A percentile compares a stretch with the other conserved stretches of the same genome.
Conservation (phyloP, 2,329 filamentous ascomycete species). For the Thielaviopsis punctulata region DNA sequence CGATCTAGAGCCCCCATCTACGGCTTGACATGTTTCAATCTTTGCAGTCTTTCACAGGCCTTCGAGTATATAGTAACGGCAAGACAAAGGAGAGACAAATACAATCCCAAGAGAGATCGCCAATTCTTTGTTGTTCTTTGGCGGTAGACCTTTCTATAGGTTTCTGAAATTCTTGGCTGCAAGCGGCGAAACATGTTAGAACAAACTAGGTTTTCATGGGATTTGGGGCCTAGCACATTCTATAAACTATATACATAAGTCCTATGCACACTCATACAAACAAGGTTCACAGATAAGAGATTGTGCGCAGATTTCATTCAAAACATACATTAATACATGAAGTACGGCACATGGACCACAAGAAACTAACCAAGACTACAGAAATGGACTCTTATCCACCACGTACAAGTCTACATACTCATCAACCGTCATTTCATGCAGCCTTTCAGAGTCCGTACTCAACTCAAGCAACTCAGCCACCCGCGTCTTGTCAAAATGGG, state of each 20-base stretch:
- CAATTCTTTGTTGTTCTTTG: not conserved
- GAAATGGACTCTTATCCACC: conserved; percentile 31
- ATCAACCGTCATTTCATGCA: conserved; percentile 73
- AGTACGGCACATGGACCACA: not conserved
- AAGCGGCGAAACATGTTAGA: not conserved
- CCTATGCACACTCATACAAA: too few relatives aligned
- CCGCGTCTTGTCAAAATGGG: conserved; percentile 60
- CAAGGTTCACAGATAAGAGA: not conserved
- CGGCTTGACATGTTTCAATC: too few relatives aligned
- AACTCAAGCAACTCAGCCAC: conserved; percentile 70
- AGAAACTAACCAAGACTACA: not conserved
- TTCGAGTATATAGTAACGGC: too few relatives aligned
- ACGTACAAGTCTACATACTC: conserved; percentile 80
- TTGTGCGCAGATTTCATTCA: not conserved
- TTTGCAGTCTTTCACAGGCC: too few relatives aligned
- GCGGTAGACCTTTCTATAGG: not conserved
- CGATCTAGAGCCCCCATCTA: too few relatives aligned
- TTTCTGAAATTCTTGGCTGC: not conserved
- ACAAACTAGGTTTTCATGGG: not conserved
- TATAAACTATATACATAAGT: not conserved
- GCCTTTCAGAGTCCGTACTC: conserved; percentile 53
- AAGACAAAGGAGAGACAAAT: too few relatives aligned
- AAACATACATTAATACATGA: not conserved
- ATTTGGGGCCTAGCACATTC: not conserved
- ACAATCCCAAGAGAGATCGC: not conserved